phyloP scores from a whole-genome alignment of 495 filamentous ascomycete species.

The Trichoderma orchidacearum region DNA sequence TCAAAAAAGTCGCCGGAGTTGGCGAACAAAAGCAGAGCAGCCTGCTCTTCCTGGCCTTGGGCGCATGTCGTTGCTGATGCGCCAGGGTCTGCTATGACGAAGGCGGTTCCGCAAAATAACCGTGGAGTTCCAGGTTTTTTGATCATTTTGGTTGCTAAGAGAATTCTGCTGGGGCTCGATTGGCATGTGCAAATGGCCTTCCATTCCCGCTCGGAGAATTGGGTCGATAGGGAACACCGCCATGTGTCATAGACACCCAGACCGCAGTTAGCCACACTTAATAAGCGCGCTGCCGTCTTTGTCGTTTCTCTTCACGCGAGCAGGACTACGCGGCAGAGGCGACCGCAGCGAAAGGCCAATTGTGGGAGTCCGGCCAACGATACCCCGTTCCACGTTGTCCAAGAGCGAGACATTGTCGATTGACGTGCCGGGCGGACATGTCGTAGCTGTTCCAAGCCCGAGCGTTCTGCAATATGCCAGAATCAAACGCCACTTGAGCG shows the following conservation, averaged over 20 bases:
- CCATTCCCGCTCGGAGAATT: not conserved
- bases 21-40: too few species aligned
- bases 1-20: too few species aligned
- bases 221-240: not conserved
- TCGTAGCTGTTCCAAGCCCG: not conserved
- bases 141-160: not conserved
- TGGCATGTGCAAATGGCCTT: not conserved
- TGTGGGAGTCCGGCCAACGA: too few species aligned
- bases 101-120: not conserved
- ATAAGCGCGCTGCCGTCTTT: not conserved
- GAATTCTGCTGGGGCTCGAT: not conserved
- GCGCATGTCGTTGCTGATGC: not conserved
- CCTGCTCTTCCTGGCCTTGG: not conserved
- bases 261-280: not conserved
- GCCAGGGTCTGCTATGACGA: constrained; percentile 1
- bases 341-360: too few species aligned
- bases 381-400: not conserved
- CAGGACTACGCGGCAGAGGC: too few species aligned
- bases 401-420: not conserved
- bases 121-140: not conserved
- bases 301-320: not conserved
- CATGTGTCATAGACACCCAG: not conserved
- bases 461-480: not conserved
- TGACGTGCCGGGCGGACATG: not conserved
- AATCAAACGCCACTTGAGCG: not conserved